phyloP scores from a whole-genome alignment of 164 flowering plant species.

The Echeveria elegans region DNA sequence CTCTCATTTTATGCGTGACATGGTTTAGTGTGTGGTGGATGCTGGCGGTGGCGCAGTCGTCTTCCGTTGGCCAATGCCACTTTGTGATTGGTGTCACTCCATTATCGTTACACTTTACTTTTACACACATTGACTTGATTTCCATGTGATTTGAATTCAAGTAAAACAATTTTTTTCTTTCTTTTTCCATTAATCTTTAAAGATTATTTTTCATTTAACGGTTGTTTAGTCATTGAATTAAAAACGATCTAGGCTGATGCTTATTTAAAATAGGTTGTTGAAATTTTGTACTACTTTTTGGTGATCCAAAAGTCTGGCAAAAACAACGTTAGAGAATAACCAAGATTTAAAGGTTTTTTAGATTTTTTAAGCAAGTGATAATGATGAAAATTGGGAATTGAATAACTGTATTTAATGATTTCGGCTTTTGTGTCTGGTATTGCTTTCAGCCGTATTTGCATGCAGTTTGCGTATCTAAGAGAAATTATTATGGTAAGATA shows the following conservation, averaged over 20 bases:
- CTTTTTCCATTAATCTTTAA: not conserved
- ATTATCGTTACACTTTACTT: no score
- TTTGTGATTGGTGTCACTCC: conserved; percentile 1
- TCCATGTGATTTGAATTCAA: not conserved
- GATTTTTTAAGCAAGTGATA: not conserved
- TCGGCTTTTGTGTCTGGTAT: not conserved
- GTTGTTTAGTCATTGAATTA: not conserved
- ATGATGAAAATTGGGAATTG: not conserved
- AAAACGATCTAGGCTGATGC: not conserved
- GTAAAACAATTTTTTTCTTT: not conserved
- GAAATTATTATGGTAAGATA: no score
- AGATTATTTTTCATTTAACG: no score
- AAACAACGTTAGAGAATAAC: no score
- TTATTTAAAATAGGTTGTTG: not conserved
- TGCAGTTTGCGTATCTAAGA: no score
- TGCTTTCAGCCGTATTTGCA: not conserved
- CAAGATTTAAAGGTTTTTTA: not conserved
- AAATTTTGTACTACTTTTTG: not conserved
- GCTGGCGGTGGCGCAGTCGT: conserved; percentile 7
- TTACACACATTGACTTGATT: not conserved
- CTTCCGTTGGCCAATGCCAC: not conserved
- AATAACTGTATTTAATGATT: not conserved
- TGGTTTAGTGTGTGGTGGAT: not conserved
- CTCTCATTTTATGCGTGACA: not conserved
- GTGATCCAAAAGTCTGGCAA: not conserved